These are phyloP conservation scores for Xylariaceae sp. DNA, from an alignment of 2,329 filamentous ascomycete species.

Conservation along the genomic window DNA sequence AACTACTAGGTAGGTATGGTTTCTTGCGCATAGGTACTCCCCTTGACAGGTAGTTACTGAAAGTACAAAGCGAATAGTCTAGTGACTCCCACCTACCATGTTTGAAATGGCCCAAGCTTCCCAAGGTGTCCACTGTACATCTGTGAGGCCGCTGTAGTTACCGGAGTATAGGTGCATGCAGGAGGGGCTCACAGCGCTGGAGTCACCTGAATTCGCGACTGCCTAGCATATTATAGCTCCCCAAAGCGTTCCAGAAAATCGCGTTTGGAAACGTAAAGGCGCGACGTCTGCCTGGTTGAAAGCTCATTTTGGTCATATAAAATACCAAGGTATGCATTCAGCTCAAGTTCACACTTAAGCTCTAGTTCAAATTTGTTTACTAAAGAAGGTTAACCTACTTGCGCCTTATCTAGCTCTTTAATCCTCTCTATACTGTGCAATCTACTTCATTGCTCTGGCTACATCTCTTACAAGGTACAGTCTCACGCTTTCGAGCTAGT, in stretches of 20 bases:
- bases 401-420: too few species aligned
- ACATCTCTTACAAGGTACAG: neutral
- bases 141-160: too few species aligned
- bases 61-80: too few species aligned
- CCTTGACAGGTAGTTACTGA: neutral
- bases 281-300: conserved; percentile 36
- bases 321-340: neutral
- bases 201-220: conserved; percentile 39
- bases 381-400: too few species aligned
- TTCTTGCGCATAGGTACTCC: too few species aligned
- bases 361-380: neutral
- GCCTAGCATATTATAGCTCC: conserved; percentile 13
- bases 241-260: conserved; percentile 21
- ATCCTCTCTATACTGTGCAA: too few species aligned
- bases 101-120: too few species aligned
- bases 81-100: too few species aligned
- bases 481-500: neutral
- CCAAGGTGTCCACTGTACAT: too few species aligned
- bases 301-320: neutral
- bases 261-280: conserved; percentile 22
- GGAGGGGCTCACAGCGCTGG: neutral
- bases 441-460: neutral
- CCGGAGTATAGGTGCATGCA: too few species aligned
- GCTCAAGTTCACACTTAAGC: neutral
- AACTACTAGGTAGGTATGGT: conserved; percentile 10